phyloP scores from a whole-genome alignment of 176 grass and related monocot genomes.

The Panicum miliaceum region DNA sequence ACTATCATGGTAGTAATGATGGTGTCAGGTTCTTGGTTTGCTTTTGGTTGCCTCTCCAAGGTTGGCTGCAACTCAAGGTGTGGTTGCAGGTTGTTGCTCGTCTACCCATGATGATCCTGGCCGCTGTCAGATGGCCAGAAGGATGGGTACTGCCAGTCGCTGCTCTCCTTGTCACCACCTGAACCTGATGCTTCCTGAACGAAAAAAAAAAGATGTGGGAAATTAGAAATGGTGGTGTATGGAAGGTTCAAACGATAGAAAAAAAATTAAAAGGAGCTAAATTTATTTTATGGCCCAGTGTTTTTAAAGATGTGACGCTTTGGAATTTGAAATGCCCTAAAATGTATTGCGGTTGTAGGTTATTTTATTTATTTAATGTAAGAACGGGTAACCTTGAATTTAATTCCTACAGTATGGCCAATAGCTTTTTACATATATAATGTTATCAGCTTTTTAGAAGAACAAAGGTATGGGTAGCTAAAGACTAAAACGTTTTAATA shows the following conservation, averaged over 20 bases:
- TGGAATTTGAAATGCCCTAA: neutral
- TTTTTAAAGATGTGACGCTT: neutral
- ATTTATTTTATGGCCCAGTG: neutral
- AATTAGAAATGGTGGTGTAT: neutral
- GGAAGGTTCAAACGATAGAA: neutral
- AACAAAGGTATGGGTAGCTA: neutral
- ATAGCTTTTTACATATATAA: neutral
- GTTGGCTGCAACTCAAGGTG: constrained; percentile 28
- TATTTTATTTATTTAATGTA: neutral
- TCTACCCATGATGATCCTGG: constrained; percentile 69
- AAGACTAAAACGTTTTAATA: neutral
- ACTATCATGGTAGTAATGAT: constrained; percentile 56
- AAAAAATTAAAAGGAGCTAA: neutral
- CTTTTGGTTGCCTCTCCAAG: constrained; percentile 39
- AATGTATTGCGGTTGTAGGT: too few relatives aligned
- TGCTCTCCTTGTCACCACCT: constrained; percentile 46
- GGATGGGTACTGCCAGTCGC: constrained; percentile 76
- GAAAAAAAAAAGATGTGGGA: neutral
- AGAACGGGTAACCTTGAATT: neutral
- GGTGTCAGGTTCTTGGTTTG: constrained; percentile 41
- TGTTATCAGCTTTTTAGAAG: neutral
- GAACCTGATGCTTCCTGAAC: constrained; percentile 75
- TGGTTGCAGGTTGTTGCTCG: constrained; percentile 24
- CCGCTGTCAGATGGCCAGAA: constrained; percentile 69
- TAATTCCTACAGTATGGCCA: neutral